A percentile compares a stretch with the other conserved stretches of the same genome.
Evolutionary conservation across 1,139 yeast genomes (phyloP).

Genomic region (Saccharomyces hybrid): DNA sequence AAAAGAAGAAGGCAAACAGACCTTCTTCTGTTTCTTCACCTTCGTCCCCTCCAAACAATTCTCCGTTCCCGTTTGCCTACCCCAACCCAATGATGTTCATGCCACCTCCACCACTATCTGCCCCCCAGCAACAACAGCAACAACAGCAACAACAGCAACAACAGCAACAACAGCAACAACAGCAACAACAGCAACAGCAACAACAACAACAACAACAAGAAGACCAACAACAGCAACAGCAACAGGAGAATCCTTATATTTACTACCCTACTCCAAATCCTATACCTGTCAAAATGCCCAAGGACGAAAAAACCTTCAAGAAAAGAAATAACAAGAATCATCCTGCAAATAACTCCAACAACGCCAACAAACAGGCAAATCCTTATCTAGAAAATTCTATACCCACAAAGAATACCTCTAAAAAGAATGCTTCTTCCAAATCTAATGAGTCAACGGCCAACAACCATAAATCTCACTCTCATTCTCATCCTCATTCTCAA

Average conservation of each 20-base stretch:
- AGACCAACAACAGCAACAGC: background rate
- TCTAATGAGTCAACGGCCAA: background rate
- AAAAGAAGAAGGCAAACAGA: background rate
- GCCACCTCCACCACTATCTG: constrained; percentile 3
- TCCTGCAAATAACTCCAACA: constrained; percentile 5
- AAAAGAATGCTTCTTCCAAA: background rate
- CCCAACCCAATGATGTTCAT: constrained; percentile 2
- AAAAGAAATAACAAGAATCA: background rate
- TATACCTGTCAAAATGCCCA: constrained; percentile 5
- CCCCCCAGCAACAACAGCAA: constrained; percentile 6
- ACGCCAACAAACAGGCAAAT: constrained; percentile 2
- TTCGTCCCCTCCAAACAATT: background rate
- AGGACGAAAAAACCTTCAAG: background rate
- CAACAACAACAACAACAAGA: constrained; percentile 3
- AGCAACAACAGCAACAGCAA: constrained; percentile 2
- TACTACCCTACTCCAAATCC: background rate
- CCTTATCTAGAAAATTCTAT: constrained; percentile 5
- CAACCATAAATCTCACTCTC: background rate
- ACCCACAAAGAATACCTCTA: background rate
- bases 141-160: constrained; percentile 1
- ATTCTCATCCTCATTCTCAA: constrained; percentile 2
- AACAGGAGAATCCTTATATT: constrained; percentile 2
- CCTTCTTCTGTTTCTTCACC: background rate
- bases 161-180: background rate
- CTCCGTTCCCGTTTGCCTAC: background rate